A percentile compares a stretch with the other conserved stretches of the same genome.
phyloP scores from a whole-genome alignment of 2,329 filamentous ascomycete genomes.

The Colletotrichum euphorbiae region DNA sequence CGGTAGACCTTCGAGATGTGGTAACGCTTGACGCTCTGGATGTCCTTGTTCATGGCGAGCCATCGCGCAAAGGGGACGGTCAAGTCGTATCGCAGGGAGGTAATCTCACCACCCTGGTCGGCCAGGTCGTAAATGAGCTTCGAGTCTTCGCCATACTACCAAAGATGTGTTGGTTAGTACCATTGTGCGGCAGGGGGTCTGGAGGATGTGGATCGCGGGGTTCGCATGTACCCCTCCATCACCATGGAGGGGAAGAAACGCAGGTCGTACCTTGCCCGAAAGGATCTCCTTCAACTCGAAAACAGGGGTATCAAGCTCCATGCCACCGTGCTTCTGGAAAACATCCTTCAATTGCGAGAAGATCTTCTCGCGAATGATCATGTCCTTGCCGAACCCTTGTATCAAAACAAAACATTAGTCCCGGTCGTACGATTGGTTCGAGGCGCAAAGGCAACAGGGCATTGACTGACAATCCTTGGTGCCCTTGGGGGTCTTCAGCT shows the following conservation, averaged over 20 bases:
- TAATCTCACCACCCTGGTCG: slow-evolving; percentile 85
- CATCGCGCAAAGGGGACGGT: slow-evolving; percentile 93
- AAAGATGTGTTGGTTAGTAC: slow-evolving; percentile 5
- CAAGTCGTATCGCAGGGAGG: slow-evolving; percentile 84
- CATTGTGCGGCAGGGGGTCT: background rate
- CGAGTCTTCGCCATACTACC: slow-evolving; percentile 77
- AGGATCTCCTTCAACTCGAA: slow-evolving; percentile 91
- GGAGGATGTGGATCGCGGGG: slow-evolving; percentile 32
- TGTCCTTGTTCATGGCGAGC: slow-evolving; percentile 88
- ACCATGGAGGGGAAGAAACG: slow-evolving; percentile 21
- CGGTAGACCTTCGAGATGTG: slow-evolving; percentile 89
- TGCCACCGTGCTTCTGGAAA: slow-evolving; percentile 86
- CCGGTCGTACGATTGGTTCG: slow-evolving; percentile 26
- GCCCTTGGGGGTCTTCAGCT: slow-evolving; percentile 90
- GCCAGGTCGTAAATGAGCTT: slow-evolving; percentile 74
- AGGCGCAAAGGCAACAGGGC: slow-evolving; percentile 34
- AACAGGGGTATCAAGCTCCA: slow-evolving; percentile 83
- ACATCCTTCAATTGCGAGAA: slow-evolving; percentile 80
- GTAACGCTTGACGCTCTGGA: slow-evolving; percentile 91
- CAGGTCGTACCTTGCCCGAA: slow-evolving; percentile 70
- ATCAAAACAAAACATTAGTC: slow-evolving; percentile 28
- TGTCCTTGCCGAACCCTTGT: slow-evolving; percentile 76
- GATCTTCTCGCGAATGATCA: slow-evolving; percentile 84
- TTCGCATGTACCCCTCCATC: slow-evolving; percentile 8
- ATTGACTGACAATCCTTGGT: slow-evolving; percentile 78